Evolutionary conservation across 805 yeast genomes (phyloP).

Genomic region (Cyberlindnera euphorbiiphila): DNA sequence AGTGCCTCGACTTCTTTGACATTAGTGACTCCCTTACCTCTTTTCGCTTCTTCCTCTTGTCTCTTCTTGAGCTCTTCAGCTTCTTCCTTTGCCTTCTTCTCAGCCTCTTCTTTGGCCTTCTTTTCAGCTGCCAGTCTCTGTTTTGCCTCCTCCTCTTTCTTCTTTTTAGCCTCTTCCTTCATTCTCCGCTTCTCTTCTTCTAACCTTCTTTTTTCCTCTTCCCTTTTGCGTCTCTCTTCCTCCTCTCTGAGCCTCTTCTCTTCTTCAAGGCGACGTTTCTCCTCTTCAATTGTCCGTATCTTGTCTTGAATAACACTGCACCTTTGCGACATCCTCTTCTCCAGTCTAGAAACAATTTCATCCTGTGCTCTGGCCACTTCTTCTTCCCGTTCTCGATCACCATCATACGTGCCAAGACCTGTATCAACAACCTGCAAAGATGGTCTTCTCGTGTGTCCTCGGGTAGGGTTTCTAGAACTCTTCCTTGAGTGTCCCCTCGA

Average conservation of each 20-base stretch:
- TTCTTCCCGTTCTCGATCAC: too few species aligned
- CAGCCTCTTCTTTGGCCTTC: constrained; percentile 18
- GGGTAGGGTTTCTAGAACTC: constrained; percentile 7
- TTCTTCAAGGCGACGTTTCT: constrained; percentile 18
- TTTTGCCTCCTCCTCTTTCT: constrained; percentile 17
- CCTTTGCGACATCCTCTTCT: constrained; percentile 13
- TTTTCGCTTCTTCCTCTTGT: constrained; percentile 23
- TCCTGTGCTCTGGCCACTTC: constrained; percentile 6
- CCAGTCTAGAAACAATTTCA: constrained; percentile 11
- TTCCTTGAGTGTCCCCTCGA: constrained; percentile 1
- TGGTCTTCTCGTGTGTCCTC: constrained; percentile 13
- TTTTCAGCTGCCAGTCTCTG: constrained; percentile 11
- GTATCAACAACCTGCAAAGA: constrained; percentile 1
- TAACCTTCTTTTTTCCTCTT: constrained; percentile 15
- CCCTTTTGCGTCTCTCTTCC: constrained; percentile 11
- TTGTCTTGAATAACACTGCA: constrained; percentile 12
- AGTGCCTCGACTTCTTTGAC: constrained; percentile 36
- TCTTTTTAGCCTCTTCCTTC: constrained; percentile 16
- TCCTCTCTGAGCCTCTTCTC: constrained; percentile 15
- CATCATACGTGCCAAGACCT: not conserved
- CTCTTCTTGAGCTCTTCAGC: constrained; percentile 19
- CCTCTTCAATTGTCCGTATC: constrained; percentile 18
- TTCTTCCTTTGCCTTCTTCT: constrained; percentile 23
- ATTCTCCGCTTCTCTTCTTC: constrained; percentile 11
- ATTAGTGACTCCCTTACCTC: constrained; percentile 33